A percentile compares a stretch with the other conserved stretches of the same genome.
phyloP scores from a whole-genome alignment of 768 basidiomycete genomes.

The Sporobolomyces roseus region DNA sequence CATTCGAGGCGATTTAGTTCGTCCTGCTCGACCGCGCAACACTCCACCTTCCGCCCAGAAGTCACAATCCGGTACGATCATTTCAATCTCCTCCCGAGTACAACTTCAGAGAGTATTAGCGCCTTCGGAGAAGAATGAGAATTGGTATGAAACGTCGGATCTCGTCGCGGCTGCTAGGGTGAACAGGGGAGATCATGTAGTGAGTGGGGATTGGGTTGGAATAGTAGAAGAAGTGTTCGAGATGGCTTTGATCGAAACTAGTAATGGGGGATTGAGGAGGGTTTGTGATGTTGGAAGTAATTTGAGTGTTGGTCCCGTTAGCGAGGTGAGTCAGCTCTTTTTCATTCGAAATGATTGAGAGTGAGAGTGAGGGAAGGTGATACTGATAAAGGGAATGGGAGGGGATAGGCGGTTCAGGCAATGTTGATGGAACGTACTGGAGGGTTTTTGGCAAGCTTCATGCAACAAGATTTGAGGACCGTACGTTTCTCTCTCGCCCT shows the following conservation, averaged over 20 bases:
- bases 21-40: neutral
- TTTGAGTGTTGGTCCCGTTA: constrained; percentile 28
- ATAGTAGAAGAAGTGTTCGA: constrained; percentile 42
- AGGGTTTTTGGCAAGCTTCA: constrained; percentile 13
- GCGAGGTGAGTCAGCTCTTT: constrained; percentile 14
- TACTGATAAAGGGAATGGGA: too few species aligned
- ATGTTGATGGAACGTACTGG: constrained; percentile 27
- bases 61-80: constrained; percentile 24
- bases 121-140: constrained; percentile 8
- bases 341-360: neutral
- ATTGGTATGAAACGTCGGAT: constrained; percentile 7
- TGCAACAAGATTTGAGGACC: constrained; percentile 17
- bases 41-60: neutral
- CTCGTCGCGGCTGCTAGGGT: constrained; percentile 25
- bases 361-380: too few species aligned
- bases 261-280: constrained; percentile 16
- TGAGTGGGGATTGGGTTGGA: constrained; percentile 33
- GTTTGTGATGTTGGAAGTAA: constrained; percentile 30
- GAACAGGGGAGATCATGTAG: constrained; percentile 36
- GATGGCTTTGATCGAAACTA: constrained; percentile 39
- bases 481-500: neutral
- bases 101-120: constrained; percentile 26
- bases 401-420: constrained; percentile 13
- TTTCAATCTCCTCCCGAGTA: constrained; percentile 9
- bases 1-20: constrained; percentile 34